Evolutionary conservation across 768 basidiomycete species (phyloP), one percentile per base, ranked within the genome.

Genomic region (Suillus weaverae): DNA sequence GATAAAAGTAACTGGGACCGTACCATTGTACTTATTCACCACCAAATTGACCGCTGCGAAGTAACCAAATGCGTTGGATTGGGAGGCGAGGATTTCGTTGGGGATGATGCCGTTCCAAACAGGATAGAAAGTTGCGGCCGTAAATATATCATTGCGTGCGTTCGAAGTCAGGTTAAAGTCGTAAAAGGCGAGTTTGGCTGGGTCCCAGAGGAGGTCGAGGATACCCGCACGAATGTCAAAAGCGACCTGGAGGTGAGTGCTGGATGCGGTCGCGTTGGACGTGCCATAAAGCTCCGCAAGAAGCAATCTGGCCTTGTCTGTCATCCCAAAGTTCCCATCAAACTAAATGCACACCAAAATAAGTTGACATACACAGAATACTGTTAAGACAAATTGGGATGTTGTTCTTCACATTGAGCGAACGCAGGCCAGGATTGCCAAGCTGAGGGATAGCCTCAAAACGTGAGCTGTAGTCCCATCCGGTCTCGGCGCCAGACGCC

Each of bases 51-150:
- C 72, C 0, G 89, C 81, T 3, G 91, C 79, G 73, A 97, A 97
- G 67, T 86, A 85, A 7, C 84, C 83, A 64, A 94, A 89, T 0
- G 94, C 86, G 7, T 87, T 87, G 5, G 78, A 76, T 56, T 83
- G 76, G 67, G 84, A 86, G 26, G 74, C 71, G 10, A 86, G 76
- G 7, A 97, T 71, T 69, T 92, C 89, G 30, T 83, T 70, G 0
- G 96, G 96, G 55, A 94, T 80, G 70, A 98, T 95, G 20, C 87
- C 90, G 60, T 84, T 88, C 96, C 95, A 97, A 57, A 90, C 80
- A 0, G 95, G 92, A 74, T 94, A 94, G 79, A 88, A 95, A 1
- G 85, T 87, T 1, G 92, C 95, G 3, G 79, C 82, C n/a, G 86
- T 86, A 79, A 89, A 95, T 36, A 93, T 72, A 56, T 69, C 76